phyloP scores from a whole-genome alignment of 306 rosid species.

The Vigna angularis region DNA sequence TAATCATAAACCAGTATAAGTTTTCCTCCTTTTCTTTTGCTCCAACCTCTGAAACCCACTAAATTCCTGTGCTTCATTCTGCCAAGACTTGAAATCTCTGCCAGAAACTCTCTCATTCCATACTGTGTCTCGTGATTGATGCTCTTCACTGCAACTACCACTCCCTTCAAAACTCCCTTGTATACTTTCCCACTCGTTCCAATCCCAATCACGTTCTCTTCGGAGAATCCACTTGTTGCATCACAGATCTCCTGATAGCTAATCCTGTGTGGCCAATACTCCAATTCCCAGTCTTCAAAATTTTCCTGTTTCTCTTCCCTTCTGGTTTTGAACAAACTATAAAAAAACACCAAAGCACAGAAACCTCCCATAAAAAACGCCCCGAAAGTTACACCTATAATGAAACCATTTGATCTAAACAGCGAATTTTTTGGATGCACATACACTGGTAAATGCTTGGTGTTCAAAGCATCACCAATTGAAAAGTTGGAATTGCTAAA shows the following conservation, averaged over 20 bases:
- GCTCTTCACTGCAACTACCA: slow-evolving; percentile 67
- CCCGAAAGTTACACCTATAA: slow-evolving; percentile 49
- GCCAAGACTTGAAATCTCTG: slow-evolving; percentile 82
- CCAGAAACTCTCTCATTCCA: slow-evolving; percentile 72
- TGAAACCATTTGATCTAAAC: slow-evolving; percentile 51
- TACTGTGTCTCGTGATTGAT: slow-evolving; percentile 51
- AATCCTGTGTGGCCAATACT: slow-evolving; percentile 81
- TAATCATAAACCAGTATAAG: slow-evolving; percentile 76
- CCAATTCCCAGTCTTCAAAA: slow-evolving; percentile 61
- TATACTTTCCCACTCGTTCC: slow-evolving; percentile 76
- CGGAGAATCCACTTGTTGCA: slow-evolving; percentile 68
- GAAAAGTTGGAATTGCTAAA: slow-evolving; percentile 72
- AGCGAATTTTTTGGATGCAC: slow-evolving; percentile 43
- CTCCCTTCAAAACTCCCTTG: slow-evolving; percentile 66
- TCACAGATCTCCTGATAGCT: slow-evolving; percentile 57
- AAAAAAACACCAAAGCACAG: slow-evolving; percentile 33
- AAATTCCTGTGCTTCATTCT: slow-evolving; percentile 77
- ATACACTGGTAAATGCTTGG: slow-evolving; percentile 62
- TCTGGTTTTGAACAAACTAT: slow-evolving; percentile 41
- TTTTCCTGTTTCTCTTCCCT: slow-evolving; percentile 43
- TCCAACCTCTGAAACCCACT: slow-evolving; percentile 82
- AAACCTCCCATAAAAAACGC: slow-evolving; percentile 43
- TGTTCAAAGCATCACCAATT: slow-evolving; percentile 65
- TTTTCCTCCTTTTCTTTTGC: slow-evolving; percentile 64
- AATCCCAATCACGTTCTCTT: slow-evolving; percentile 64